These are phyloP conservation scores for Guillardia theta DNA, from an alignment of 78 protist species.

Conservation along the genomic window DNA sequence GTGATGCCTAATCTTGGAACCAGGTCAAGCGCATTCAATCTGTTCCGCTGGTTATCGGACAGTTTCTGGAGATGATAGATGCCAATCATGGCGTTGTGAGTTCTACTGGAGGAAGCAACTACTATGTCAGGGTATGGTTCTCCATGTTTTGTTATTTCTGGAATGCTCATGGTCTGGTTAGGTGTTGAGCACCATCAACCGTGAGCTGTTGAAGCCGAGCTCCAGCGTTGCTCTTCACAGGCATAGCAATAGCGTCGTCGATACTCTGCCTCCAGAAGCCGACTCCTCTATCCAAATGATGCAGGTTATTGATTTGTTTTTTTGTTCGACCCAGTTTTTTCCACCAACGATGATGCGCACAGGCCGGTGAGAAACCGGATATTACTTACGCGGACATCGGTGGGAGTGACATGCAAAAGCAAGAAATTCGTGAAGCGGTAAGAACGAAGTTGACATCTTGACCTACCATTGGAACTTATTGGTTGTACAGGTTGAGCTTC, in stretches of 20 bases:
- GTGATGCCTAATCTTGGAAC: background rate
- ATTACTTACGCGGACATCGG: constrained; percentile 92
- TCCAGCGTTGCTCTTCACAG: constrained; percentile 95
- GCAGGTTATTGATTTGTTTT: constrained; percentile 66
- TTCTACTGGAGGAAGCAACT: constrained; percentile 91
- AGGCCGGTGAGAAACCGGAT: constrained; percentile 76
- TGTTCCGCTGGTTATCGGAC: constrained; percentile 99
- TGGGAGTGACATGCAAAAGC: constrained; percentile 99
- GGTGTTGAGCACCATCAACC: constrained; percentile 95
- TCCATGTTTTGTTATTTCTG: too few relatives aligned
- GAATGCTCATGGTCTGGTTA: too few relatives aligned
- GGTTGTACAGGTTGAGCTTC: background rate
- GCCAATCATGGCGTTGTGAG: constrained; percentile 85
- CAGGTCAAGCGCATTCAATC: constrained; percentile 95
- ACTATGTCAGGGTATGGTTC: constrained; percentile 84
- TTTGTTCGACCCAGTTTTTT: too few relatives aligned
- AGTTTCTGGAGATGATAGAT: constrained; percentile 98
- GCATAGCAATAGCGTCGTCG: constrained; percentile 94
- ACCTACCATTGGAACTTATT: too few relatives aligned
- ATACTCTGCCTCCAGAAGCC: constrained; percentile 97
- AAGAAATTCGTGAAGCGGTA: constrained; percentile 99
- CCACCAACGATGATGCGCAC: too few relatives aligned
- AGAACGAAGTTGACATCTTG: constrained; percentile 98
- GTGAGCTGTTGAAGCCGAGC: constrained; percentile 98
- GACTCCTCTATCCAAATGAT: constrained; percentile 92